phyloP scores from a whole-genome alignment of 805 yeast genomes.

The Ogataea methylovora region DNA sequence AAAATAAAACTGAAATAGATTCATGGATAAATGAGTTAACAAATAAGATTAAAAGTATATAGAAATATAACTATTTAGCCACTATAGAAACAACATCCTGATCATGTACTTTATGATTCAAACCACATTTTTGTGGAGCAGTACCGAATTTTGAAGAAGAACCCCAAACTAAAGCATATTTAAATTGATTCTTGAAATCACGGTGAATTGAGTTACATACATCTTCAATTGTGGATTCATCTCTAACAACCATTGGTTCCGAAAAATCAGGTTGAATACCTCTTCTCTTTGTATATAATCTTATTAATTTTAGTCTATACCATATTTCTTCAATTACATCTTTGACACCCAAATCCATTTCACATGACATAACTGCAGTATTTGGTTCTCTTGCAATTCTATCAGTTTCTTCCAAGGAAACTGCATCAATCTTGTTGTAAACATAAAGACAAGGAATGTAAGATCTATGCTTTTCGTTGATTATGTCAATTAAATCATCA shows the following conservation, averaged over 20 bases:
- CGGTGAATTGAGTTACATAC: conserved; percentile 90
- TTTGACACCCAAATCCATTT: conserved; percentile 74
- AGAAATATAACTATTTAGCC: conserved; percentile 46
- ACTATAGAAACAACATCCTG: conserved; percentile 93
- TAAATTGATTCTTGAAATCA: conserved; percentile 86
- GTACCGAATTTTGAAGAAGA: conserved; percentile 74
- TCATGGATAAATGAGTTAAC: conserved; percentile 7
- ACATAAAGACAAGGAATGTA: conserved; percentile 90
- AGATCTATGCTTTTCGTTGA: conserved; percentile 80
- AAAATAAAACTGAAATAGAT: conserved; percentile 8
- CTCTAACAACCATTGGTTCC: conserved; percentile 89
- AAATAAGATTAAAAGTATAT: conserved; percentile 1
- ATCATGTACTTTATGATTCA: conserved; percentile 74
- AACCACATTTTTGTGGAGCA: conserved; percentile 94
- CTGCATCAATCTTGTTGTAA: conserved; percentile 93
- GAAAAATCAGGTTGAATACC: conserved; percentile 74
- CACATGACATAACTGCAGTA: conserved; percentile 92
- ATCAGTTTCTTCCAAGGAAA: conserved; percentile 89
- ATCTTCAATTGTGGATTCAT: conserved; percentile 68
- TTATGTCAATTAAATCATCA: conserved; percentile 88
- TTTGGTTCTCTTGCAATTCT: conserved; percentile 87
- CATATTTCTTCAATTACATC: conserved; percentile 91
- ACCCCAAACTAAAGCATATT: conserved; percentile 96
- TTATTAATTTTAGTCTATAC: conserved; percentile 72
- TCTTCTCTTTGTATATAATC: conserved; percentile 83